phyloP scores from a whole-genome alignment of 2,329 filamentous ascomycete genomes.

The Rutstroemia sp. region DNA sequence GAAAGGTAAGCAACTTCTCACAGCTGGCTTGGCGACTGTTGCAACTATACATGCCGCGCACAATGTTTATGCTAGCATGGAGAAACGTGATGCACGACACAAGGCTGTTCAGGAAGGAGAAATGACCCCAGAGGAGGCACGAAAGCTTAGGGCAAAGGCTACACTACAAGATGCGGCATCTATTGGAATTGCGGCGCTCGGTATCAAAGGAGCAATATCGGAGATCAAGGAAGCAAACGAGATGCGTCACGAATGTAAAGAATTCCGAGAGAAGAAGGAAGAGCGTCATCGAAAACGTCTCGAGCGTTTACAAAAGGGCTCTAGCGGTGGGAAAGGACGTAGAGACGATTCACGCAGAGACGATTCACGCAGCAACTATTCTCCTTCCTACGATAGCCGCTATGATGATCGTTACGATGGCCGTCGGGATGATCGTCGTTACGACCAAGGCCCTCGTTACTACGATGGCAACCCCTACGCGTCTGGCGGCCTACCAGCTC shows the following conservation, averaged over 20 bases:
- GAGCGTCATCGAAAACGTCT: conserved; percentile 37
- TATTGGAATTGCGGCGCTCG: conserved; percentile 58
- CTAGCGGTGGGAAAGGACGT: conserved; percentile 13
- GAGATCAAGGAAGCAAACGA: conserved; percentile 64
- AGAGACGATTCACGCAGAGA: conserved; percentile 5
- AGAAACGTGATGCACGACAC: conserved; percentile 53
- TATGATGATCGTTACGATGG: conserved; percentile 11
- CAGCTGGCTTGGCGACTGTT: conserved; percentile 57
- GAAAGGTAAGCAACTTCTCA: conserved; percentile 58
- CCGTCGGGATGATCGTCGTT: conserved; percentile 22
- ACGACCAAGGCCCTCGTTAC: conserved; percentile 34
- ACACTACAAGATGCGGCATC: conserved; percentile 58
- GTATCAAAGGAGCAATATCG: conserved; percentile 55
- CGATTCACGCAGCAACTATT: conserved; percentile 4
- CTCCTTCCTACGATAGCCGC: conserved; percentile 9
- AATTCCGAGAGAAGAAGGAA: conserved; percentile 44
- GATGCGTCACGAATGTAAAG: conserved; percentile 46
- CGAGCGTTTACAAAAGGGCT: conserved; percentile 33
- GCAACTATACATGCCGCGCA: conserved; percentile 65
- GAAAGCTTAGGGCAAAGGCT: conserved; percentile 55
- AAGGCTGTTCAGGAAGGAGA: conserved; percentile 54
- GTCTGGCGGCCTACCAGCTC: conserved; percentile 27
- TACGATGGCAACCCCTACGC: conserved; percentile 39
- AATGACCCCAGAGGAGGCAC: conserved; percentile 54
- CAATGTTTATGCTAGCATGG: conserved; percentile 54